Conservation (phyloP, 2,329 filamentous ascomycete species). For the Microcyclospora pomicola region DNA sequence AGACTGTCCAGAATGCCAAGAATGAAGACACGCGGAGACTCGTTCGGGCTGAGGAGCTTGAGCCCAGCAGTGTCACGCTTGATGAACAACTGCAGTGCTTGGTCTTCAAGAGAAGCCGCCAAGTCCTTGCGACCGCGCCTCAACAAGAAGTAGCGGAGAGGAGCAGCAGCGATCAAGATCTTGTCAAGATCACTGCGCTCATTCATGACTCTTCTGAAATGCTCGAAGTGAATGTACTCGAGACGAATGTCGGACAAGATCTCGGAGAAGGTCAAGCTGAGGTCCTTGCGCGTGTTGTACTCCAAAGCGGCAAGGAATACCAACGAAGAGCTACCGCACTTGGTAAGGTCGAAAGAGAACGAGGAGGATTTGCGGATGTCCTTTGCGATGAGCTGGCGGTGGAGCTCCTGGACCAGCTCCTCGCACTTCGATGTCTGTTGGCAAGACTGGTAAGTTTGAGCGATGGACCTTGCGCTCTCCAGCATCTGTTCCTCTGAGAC, state of each 20-base stretch:
- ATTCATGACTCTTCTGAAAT: constrained; percentile 14
- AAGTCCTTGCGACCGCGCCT: constrained; percentile 24
- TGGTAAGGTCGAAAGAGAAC: constrained; percentile 24
- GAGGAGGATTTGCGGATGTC: constrained; percentile 23
- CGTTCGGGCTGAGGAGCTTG: constrained; percentile 19
- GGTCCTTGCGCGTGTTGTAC: constrained; percentile 26
- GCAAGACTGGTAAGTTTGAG: constrained; percentile 32
- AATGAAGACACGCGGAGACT: constrained; percentile 25
- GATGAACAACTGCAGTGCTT: constrained; percentile 22
- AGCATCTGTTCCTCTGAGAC: constrained; percentile 36
- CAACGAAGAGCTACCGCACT: constrained; percentile 26
- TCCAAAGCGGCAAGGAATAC: constrained; percentile 35
- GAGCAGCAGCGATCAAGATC: constrained; percentile 23
- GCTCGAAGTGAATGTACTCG: constrained; percentile 30
- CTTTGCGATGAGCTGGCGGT: constrained; percentile 36
- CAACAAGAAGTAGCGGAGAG: constrained; percentile 25
- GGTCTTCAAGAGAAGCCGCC: constrained; percentile 20
- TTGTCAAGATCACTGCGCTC: constrained; percentile 19
- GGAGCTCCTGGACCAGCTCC: constrained; percentile 35
- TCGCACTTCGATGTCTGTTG: constrained; percentile 28
- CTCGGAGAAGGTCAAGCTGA: constrained; percentile 24
- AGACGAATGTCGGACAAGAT: constrained; percentile 31
- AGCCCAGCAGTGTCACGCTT: constrained; percentile 18
- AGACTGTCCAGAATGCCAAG: constrained; percentile 28
- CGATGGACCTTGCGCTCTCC: constrained; percentile 34